Base-by-base conservation (phyloP, 257 asterid species). In the Agastache rugosa region DNA sequence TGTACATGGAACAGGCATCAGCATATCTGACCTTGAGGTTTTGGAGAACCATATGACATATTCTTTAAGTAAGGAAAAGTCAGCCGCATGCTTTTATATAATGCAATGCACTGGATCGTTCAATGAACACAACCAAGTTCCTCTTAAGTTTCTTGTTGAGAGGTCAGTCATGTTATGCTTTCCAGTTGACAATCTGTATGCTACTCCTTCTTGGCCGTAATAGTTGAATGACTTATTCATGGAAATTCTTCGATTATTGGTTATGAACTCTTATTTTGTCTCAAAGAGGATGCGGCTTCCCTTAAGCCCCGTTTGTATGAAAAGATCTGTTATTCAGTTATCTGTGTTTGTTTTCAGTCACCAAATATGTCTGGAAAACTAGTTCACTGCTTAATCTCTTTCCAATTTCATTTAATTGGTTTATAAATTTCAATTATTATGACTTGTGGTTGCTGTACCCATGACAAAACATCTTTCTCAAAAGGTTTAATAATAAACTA, bases 31-130 rank as follows among this genome's bases (percentile, higher is more conserved):
- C 9, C 85, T 88, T 61, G 70, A 44, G 83, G 77, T 87, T 65
- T 76, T 91, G 85, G 93, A 85, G 84, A 80, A 80, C 77, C 88
- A 83, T 53, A 34, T 78, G 56, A 80, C 85, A 14, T 85, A 88
- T 84, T 85, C 91, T 15, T 70, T 84, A 50, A 83, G 85, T 70
- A 78, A 86, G 79, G 86, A 80, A 75, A 88, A 84, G 77, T 71
- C 87, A 39, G 79, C 91, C 3, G 69, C 89, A 54, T 81, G 70
- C 70, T 84, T 88, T 78, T 89, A 85, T 75, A 79, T 91, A 61
- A 78, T 91, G 84, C 89, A 75, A 71, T 80, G 80, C 78, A 23
- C 72, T 22, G 74, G 77, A 69, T 62, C 87, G 20, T 58, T 79
- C 76, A 64, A 48, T 37, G 61, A 42, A 37, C 75, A 50, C 12